These are phyloP conservation scores for Phanerodontia chrysosporium DNA, from an alignment of 768 basidiomycete species.

Conservation along the genomic window DNA sequence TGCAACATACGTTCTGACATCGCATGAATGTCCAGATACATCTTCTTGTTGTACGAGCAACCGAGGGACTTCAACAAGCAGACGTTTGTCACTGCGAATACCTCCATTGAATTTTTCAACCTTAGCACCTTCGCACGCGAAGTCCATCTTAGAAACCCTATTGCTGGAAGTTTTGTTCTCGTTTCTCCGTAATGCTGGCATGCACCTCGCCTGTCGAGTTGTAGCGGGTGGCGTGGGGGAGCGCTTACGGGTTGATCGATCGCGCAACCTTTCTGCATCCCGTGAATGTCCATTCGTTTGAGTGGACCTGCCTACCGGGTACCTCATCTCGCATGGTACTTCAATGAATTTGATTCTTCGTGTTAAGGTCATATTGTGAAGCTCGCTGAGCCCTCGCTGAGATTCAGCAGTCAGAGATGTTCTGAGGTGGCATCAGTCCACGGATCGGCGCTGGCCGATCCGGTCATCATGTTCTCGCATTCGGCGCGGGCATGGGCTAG, in stretches of 20 bases:
- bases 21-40: conserved; percentile 20
- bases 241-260: too few relatives aligned
- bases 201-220: too few relatives aligned
- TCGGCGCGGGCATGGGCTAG: background rate
- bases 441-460: background rate
- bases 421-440: background rate
- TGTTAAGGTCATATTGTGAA: too few relatives aligned
- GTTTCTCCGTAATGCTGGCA: conserved; percentile 20
- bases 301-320: too few relatives aligned
- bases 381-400: too few relatives aligned
- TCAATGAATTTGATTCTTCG: too few relatives aligned
- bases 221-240: too few relatives aligned
- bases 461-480: background rate
- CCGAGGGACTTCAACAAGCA: conserved; percentile 20
- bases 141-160: conserved; percentile 23
- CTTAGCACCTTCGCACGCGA: conserved; percentile 28
- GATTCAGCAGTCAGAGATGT: too few relatives aligned
- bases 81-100: conserved; percentile 22
- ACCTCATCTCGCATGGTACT: too few relatives aligned
- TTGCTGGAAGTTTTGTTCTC: conserved; percentile 32
- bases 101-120: conserved; percentile 26
- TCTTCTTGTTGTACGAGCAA: conserved; percentile 27
- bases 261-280: too few relatives aligned
- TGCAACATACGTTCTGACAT: background rate
- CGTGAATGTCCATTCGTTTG: too few relatives aligned